These are phyloP conservation scores for Myochromella boudieri DNA, from an alignment of 768 basidiomycete species.

Conservation along the genomic window DNA sequence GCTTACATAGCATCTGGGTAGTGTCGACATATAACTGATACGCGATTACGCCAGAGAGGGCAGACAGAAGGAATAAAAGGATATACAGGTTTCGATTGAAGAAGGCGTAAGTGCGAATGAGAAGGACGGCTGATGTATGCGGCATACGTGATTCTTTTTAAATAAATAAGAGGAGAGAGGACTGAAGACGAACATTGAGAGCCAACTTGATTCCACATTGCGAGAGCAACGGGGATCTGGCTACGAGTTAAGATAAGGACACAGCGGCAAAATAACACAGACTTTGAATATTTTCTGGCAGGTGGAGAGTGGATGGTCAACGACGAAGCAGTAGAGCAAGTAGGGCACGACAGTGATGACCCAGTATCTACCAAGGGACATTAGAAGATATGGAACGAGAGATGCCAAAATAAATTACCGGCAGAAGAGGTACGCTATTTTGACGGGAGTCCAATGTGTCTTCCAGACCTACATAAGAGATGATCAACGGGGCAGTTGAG, in stretches of 20 bases:
- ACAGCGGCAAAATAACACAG: conserved; percentile 6
- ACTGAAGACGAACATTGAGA: conserved; percentile 58
- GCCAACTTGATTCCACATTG: conserved; percentile 87
- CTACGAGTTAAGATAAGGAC: not conserved
- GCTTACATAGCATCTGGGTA: conserved; percentile 73
- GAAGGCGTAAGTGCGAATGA: conserved; percentile 85
- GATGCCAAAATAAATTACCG: conserved; percentile 47
- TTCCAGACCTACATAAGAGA: conserved; percentile 64
- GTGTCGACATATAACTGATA: conserved; percentile 82
- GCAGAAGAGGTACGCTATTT: conserved; percentile 81
- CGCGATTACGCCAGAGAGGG: conserved; percentile 70
- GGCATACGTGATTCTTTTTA: conserved; percentile 12
- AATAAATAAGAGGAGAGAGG: conserved; percentile 5
- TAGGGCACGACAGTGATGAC: conserved; percentile 80
- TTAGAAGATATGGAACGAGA: no score
- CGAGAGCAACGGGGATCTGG: conserved; percentile 77
- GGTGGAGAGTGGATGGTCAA: conserved; percentile 60
- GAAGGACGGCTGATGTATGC: conserved; percentile 58
- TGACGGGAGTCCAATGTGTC: conserved; percentile 83
- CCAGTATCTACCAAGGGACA: conserved; percentile 67
- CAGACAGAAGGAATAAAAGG: conserved; percentile 60
- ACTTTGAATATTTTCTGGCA: conserved; percentile 76
- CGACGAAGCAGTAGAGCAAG: conserved; percentile 72
- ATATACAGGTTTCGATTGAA: conserved; percentile 77
- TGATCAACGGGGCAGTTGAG: conserved; percentile 19